Base-by-base conservation (phyloP, 495 filamentous ascomycete genomes). In the Neohortaea acidophila region DNA sequence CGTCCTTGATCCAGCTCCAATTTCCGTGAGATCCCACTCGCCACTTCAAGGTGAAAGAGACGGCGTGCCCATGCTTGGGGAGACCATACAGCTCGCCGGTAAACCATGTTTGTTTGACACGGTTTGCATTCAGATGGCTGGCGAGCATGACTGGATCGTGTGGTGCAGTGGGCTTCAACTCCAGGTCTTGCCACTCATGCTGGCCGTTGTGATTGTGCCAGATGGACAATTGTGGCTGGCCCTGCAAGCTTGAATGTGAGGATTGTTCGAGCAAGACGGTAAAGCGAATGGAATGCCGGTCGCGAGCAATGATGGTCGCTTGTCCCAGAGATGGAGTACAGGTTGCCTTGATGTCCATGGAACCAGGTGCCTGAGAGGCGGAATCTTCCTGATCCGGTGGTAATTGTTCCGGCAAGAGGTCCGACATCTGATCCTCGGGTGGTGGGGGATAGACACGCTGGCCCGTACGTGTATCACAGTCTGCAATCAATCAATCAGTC, bases 1-100 rank as follows among this genome's bases (percentile, higher is more conserved):
- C 63, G 39, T 83, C 70, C 39, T 76, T 75, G 10, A 68, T 69
- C 85, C 85, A 94, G 39, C 67, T 74, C 84, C 85, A 92, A 1
- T 58, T 44, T 51, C 72, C 36, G 36, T 60, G 58, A 7, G 61
- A 52, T 2, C 56, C 51, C 10, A 64, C 63, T 7, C 83, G 73
- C 49, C 76, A 87, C 37, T 81, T 82, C 33, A 87, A 50, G 0
- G 85, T 92, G 48, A 94, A 94, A 12, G 60, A 64, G 1, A 75
- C 52, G 37, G 64, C 59, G 0, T 60, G 59, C 36, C 36, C 54
- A 2, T 61, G 51, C 13, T 47, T 52, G 1, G 53, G 43, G 12
- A 33, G 23, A 28, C 48, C 51, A 20, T 35, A 26, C 3, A 69
- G 36, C 10, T 49, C 37, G 9, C 50, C 54, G 3, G 47, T 53